Evolutionary conservation across 1,284 basidiomycete genomes (phyloP), one percentile per base, ranked within the genome.

Genomic region (Rhodotorula sp.): DNA sequence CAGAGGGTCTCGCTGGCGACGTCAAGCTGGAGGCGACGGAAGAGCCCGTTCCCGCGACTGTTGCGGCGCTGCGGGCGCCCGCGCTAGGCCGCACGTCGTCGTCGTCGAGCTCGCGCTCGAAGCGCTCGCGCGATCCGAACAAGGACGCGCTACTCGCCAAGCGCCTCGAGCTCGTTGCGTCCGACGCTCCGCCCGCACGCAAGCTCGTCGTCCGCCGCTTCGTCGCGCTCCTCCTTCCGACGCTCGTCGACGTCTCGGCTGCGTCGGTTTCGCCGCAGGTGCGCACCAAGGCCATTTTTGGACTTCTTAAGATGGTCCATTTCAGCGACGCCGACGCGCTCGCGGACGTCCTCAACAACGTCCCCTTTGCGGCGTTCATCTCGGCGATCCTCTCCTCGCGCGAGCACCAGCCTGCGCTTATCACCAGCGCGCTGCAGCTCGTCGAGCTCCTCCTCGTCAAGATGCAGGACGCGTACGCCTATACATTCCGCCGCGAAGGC

Each of bases 201-300:
- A 70, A 74, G 54, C 71, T 71, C 46, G 70, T 92, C n/a, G 88
- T 95, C 65, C 87, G 87, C 39, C 87, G 88, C 39, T 97, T 94
- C 81, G 78, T 90, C 92, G 87, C 88, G 54, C 84, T 94, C 29
- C 88, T 94, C 78, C 88, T 96, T 1, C 95, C 95, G 0, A 93
- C 95, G 60, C 85, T 97, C 63, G 89, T 97, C 68, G 94, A 97
- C 78, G 94, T 97, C 15, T 97, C 96, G 82, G 90, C 93, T 32
- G 94, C 95, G 19, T 96, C 92, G 78, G 93, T 97, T 46, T 89
- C 89, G 66, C 88, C 89, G 0, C 88, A 91, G 12, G 89, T 97
- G 6, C 86, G 94, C 70, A 88, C 90, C 62, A 95, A 95, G 84
- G 91, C 92, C 0, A 84, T 97, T 71, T 90, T 89, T 0, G 92